Evolutionary conservation across 1,139 yeast genomes (phyloP).

Genomic region (Suzukiozyma palmioleophila): DNA sequence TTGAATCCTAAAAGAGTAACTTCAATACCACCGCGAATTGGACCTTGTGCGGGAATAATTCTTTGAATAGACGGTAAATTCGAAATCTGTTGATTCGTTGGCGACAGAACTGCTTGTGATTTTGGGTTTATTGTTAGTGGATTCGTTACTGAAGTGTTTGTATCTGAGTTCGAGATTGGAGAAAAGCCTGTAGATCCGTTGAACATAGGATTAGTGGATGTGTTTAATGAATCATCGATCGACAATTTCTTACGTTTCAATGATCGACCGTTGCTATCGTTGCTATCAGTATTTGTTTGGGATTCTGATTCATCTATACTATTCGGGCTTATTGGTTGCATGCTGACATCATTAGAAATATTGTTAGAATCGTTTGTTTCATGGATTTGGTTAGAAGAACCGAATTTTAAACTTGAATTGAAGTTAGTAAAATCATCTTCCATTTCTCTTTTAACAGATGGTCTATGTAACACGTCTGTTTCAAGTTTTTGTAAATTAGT

Average conservation of each 20-base stretch:
- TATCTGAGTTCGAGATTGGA: constrained; percentile 44
- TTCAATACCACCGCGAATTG: constrained; percentile 92
- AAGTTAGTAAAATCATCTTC: constrained; percentile 7
- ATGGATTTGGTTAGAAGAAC: constrained; percentile 6
- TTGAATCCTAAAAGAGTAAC: constrained; percentile 85
- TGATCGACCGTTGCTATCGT: constrained; percentile 26
- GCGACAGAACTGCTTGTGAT: constrained; percentile 11
- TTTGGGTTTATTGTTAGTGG: constrained; percentile 7
- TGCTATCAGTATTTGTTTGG: constrained; percentile 39
- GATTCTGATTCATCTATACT: constrained; percentile 67
- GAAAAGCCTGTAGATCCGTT: constrained; percentile 43
- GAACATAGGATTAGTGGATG: constrained; percentile 40
- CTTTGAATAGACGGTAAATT: constrained; percentile 63
- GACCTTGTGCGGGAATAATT: constrained; percentile 92
- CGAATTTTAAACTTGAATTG: constrained; percentile 3
- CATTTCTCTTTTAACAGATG: constrained; percentile 9
- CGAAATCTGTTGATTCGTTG: constrained; percentile 6
- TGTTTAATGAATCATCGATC: constrained; percentile 39
- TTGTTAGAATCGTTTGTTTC: background rate
- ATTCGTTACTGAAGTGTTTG: constrained; percentile 34
- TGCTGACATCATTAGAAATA: constrained; percentile 2
- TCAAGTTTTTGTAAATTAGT: constrained; percentile 13
- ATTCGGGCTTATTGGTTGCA: constrained; percentile 52
- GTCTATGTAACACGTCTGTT: constrained; percentile 4
- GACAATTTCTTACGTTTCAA: constrained; percentile 42